Conservation (phyloP, 108 stramenopile genomes). For the Cyclotella baltica region DNA sequence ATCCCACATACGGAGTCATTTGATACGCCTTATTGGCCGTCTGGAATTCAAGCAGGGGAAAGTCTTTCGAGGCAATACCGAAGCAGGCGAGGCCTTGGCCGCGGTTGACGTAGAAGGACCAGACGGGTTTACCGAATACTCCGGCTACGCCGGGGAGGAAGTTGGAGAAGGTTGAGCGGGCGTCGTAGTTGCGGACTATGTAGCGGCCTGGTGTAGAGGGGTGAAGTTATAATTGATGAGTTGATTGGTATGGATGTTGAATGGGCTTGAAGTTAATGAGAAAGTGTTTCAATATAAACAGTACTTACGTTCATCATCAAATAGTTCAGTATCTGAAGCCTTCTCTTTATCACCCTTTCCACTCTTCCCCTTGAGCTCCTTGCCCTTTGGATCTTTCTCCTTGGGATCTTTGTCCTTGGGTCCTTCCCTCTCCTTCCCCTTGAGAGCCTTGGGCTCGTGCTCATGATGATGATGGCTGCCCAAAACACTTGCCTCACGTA, state of each 20-base stretch:
- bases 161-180: constrained; percentile 80
- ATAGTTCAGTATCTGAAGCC: background rate
- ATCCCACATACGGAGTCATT: constrained; percentile 88
- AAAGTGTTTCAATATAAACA: background rate
- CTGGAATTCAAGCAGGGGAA: constrained; percentile 90
- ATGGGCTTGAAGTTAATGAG: background rate
- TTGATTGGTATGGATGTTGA: background rate
- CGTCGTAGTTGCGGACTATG: constrained; percentile 87
- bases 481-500: background rate
- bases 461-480: background rate
- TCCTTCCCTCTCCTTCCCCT: background rate
- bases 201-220: constrained; percentile 82
- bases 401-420: constrained; percentile 1
- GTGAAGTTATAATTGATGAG: no score
- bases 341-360: background rate
- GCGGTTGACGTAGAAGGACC: constrained; percentile 97
- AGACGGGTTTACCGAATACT: constrained; percentile 89
- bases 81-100: constrained; percentile 93
- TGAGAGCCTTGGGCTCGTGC: background rate
- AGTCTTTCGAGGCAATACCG: constrained; percentile 90
- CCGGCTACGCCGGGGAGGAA: constrained; percentile 93
- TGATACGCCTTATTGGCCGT: constrained; percentile 97
- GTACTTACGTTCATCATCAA: constrained; percentile 21
- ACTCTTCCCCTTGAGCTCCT: background rate
- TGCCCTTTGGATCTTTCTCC: background rate